Evolutionary conservation across 208 protist species (phyloP), one percentile per base, ranked within the genome.

Genomic region (Porcisia deanei): DNA sequence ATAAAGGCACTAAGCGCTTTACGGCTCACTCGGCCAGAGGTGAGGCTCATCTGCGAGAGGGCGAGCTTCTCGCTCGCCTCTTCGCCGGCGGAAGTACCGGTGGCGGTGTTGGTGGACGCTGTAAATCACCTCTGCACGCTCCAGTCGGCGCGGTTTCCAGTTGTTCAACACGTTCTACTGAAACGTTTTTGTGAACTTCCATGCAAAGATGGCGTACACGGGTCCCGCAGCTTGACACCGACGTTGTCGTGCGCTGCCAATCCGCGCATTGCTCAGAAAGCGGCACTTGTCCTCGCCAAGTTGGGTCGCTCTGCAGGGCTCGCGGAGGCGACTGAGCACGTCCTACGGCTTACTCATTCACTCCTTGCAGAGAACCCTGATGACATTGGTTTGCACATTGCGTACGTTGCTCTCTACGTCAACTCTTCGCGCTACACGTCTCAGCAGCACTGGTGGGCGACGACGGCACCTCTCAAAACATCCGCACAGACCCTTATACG

Each of bases 11-110:
- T 96, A 12, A 71, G 85, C 25, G 9, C 41, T 3, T 63, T 96
- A 12, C 91, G 88, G 0, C 60, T 89, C 14, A 70, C 70, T 20
- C 81, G 71, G 2, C 76, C 79, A 53, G 73, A 84, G 22, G 84
- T 96, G 45, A 73, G 74, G 8, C 0, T 45, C 12, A 73, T 94
- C 14, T 90, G 86, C 61, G 87, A 91, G 63, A 94, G 88, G 72
- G 85, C 86, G 41, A 82, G 84, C 71, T 86, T 93, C 69, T 73
- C 86, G 1, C 74, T 96, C 25, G 84, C 86, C 7, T 87, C 89
- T 6, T 81, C 80, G 16, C 73, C 78, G 7, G 54, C 71, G 1
- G 73, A 79, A 45, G 81, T 87, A n/a, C 55, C 63, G 0, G 61
- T 78, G 9, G 82, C 86, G 34, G 73, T 85, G 5, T 59, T 86